Evolutionary conservation across 805 yeast genomes (phyloP), one percentile per base, ranked within the genome.

Genomic region (Candida ipomoeae): DNA sequence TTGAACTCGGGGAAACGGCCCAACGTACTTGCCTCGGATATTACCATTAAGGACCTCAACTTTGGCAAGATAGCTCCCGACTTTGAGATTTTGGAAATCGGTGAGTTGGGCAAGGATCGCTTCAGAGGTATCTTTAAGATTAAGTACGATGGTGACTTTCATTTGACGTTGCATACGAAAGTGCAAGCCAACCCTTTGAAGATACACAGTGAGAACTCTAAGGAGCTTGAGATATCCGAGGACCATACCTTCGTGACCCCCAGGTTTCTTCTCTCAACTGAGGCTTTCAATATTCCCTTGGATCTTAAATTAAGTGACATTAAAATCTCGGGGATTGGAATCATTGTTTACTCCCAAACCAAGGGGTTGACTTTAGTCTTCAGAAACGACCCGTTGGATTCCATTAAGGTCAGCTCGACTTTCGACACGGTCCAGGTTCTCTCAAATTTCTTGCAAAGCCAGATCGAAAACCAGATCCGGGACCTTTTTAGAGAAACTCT

Each of bases 351-450:
- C 64, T 81, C 86, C 29, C 84, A 87, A 60, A 76, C 86, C 3
- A 88, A 88, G 61, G 96, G 96, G 1, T 75, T 89, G 50, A 89
- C 96, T 0, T 71, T 89, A 38, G 96, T 89, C 31, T 89, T 89
- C 69, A 79, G 91, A 58, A 89, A 89, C 66, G 96, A 89, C 66
- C 96, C 96, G 0, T 73, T 89, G 49, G 96, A 89, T 57, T 79
- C 84, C 18, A 89, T 89, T 54, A 83, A 82, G 58, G 95, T 89
- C 13, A 81, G 84, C 54, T 87, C 95, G 5, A 85, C 96, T n/a
- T 89, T 89, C 66, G 96, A 89, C 68, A 81, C 83, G 38, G 85
- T 89, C 40, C 86, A 85, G 46, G 90, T 90, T 1, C 80, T 89
- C 58, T 94, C 95, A n/a, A 79, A 82, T 51, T 87, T 88, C 57